Evolutionary conservation across 352 stramenopile species (phyloP).

Genomic region (Pythium insidiosum): DNA sequence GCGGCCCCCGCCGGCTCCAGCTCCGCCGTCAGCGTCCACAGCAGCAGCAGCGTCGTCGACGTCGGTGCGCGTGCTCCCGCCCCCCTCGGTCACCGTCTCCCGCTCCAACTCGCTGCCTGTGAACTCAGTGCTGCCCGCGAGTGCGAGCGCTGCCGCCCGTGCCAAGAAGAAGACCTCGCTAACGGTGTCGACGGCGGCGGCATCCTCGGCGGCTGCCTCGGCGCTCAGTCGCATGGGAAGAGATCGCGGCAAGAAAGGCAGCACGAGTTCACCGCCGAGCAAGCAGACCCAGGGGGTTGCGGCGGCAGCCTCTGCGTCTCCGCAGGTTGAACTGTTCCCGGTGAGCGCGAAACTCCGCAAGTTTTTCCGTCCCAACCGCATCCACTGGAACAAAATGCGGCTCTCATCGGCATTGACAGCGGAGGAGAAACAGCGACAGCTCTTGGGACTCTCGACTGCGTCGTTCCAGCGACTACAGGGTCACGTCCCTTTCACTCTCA

Average conservation of each 20-base stretch:
- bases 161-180: conserved; percentile 3
- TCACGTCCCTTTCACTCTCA: conserved; percentile 75
- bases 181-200: conserved; percentile 3
- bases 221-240: too few relatives aligned
- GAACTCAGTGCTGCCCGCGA: too few relatives aligned
- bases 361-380: conserved; percentile 51
- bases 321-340: conserved; percentile 33
- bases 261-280: background rate
- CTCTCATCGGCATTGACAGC: conserved; percentile 4
- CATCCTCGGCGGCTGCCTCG: background rate
- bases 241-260: conserved; percentile 20
- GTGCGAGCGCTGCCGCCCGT: background rate
- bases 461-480: conserved; percentile 69
- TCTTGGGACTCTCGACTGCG: conserved; percentile 37
- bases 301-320: background rate
- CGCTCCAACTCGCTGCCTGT: conserved; percentile 25
- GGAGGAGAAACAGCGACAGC: conserved; percentile 33
- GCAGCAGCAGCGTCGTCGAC: conserved; percentile 2
- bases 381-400: conserved; percentile 43
- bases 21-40: background rate
- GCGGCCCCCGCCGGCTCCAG: background rate
- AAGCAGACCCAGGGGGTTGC: background rate
- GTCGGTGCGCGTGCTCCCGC: background rate
- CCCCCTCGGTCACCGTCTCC: background rate
- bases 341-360: conserved; percentile 72